A percentile compares a stretch with the other conserved stretches of the same genome.
Evolutionary conservation across 2,329 filamentous ascomycete genomes (phyloP).

Genomic region (Lasiodiplodia sp.): DNA sequence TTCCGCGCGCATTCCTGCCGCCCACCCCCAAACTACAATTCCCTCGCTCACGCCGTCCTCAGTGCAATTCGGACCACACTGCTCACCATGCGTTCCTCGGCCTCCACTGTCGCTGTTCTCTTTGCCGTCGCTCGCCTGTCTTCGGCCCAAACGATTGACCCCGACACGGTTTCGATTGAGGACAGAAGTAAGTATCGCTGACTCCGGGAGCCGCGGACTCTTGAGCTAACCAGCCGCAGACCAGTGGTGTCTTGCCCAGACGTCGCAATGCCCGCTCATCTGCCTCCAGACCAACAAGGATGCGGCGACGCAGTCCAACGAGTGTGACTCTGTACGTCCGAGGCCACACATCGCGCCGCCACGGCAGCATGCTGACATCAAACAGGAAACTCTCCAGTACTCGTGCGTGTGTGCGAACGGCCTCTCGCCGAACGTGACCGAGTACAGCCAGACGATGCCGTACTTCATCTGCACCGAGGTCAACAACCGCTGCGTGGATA

Average conservation of each 20-base stretch:
- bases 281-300: slow-evolving; percentile 66
- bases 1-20: slow-evolving; percentile 23
- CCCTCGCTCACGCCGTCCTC: neutral
- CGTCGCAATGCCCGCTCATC: slow-evolving; percentile 72
- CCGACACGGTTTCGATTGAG: slow-evolving; percentile 62
- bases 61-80: neutral
- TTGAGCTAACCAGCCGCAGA: slow-evolving; percentile 50
- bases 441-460: slow-evolving; percentile 80
- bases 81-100: slow-evolving; percentile 50
- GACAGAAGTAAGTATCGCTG: slow-evolving; percentile 59
- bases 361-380: slow-evolving; percentile 18
- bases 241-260: slow-evolving; percentile 71
- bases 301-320: slow-evolving; percentile 63
- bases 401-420: slow-evolving; percentile 74
- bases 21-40: neutral
- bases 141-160: slow-evolving; percentile 68
- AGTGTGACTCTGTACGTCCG: slow-evolving; percentile 68
- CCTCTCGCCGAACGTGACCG: slow-evolving; percentile 72
- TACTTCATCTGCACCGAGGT: slow-evolving; percentile 78
- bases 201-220: neutral
- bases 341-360: neutral
- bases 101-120: slow-evolving; percentile 60
- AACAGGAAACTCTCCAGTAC: slow-evolving; percentile 65
- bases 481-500: slow-evolving; percentile 70
- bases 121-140: slow-evolving; percentile 60